Conservation (phyloP, 495 filamentous ascomycete genomes). For the Jackrogersella multiformis region DNA sequence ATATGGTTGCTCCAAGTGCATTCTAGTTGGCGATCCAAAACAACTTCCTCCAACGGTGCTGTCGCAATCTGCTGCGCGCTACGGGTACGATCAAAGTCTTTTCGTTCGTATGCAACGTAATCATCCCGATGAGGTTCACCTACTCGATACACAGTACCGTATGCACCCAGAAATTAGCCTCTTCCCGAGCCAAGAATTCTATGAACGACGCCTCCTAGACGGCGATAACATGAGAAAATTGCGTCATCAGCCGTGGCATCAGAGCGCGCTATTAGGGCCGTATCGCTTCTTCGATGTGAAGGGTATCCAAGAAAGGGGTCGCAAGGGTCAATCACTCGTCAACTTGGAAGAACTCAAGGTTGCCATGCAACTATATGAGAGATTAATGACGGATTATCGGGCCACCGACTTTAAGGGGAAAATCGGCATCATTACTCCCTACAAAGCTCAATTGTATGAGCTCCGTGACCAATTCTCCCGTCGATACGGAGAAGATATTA, state of each 20-base stretch:
- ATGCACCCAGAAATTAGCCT: conserved; percentile 96
- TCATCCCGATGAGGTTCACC: conserved; percentile 86
- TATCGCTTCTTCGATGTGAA: conserved; percentile 98
- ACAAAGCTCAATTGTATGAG: conserved; percentile 89
- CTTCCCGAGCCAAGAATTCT: conserved; percentile 92
- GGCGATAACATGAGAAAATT: conserved; percentile 81
- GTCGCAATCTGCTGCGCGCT: conserved; percentile 88
- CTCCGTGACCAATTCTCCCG: conserved; percentile 75
- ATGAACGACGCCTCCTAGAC: conserved; percentile 85
- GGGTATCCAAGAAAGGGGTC: conserved; percentile 80
- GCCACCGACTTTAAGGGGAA: conserved; percentile 77
- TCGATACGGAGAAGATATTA: conserved; percentile 76
- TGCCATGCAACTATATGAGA: conserved; percentile 82
- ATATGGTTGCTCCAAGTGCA: conserved; percentile 96
- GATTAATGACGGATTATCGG: conserved; percentile 75
- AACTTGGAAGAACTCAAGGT: conserved; percentile 87
- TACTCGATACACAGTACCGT: conserved; percentile 95
- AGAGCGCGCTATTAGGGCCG: conserved; percentile 79
- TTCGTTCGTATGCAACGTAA: conserved; percentile 98
- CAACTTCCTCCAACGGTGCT: conserved; percentile 96
- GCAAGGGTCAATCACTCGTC: conserved; percentile 85
- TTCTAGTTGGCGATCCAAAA: conserved; percentile 97
- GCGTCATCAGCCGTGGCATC: conserved; percentile 84
- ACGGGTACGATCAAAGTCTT: conserved; percentile 96
- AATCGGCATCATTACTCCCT: conserved; percentile 96